A percentile compares a stretch with the other conserved stretches of the same genome.
phyloP scores from a whole-genome alignment of 108 stramenopile genomes.

The Pseudonitzschia multiseries region DNA sequence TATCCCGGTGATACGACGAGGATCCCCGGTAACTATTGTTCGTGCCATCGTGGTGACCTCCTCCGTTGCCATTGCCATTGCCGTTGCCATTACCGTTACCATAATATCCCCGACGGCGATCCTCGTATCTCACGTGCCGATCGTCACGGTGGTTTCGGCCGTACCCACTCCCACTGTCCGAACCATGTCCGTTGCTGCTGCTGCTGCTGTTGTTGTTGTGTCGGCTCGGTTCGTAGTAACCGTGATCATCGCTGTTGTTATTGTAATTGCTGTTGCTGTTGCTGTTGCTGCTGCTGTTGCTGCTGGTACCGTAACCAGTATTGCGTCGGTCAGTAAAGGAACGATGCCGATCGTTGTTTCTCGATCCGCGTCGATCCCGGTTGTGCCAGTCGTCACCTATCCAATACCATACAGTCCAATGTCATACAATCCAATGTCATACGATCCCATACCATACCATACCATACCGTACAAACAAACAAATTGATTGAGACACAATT shows the following conservation, averaged over 20 bases:
- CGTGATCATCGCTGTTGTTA: not conserved
- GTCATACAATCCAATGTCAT: not conserved
- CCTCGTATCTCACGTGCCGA: slow-evolving; percentile 5
- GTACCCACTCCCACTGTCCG: not conserved
- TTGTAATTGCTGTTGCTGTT: not conserved
- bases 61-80: not conserved
- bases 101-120: slow-evolving; percentile 1
- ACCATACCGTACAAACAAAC: too few relatives aligned
- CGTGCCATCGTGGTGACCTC: slow-evolving; percentile 10
- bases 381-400: not conserved
- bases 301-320: not conserved
- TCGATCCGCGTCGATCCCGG: not conserved
- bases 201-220: not conserved
- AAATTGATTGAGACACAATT: too few relatives aligned
- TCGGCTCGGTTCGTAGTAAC: not conserved
- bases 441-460: too few relatives aligned
- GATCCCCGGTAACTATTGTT: too few relatives aligned
- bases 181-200: not conserved
- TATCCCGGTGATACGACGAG: too few relatives aligned
- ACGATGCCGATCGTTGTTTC: not conserved
- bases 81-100: not conserved
- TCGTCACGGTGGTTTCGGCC: not conserved
- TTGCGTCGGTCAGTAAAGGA: not conserved
- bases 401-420: not conserved
- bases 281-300: not conserved